A percentile compares a stretch with the other conserved stretches of the same genome.
phyloP scores from a whole-genome alignment of 129 eudicot genomes.

The Chrysanthemum makinoi region DNA sequence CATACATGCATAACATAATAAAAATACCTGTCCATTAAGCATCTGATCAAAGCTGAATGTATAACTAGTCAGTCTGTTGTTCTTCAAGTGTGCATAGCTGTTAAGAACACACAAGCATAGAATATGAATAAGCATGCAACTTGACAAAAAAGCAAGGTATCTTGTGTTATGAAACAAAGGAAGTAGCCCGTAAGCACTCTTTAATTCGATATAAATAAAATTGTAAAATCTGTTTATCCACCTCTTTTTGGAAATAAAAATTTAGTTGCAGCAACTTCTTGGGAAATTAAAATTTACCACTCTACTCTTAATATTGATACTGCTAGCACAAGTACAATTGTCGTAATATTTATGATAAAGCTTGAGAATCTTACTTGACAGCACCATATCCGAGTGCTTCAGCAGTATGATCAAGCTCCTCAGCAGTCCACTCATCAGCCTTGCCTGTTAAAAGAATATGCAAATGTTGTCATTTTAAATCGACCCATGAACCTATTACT shows the following conservation, averaged over 20 bases:
- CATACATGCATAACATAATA: background rate
- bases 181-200: background rate
- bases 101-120: background rate
- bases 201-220: too few species aligned
- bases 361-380: background rate
- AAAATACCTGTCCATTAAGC: background rate
- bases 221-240: too few species aligned
- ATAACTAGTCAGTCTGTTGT: background rate
- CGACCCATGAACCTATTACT: background rate
- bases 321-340: background rate
- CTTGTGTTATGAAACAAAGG: background rate
- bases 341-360: background rate
- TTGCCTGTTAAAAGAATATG: background rate
- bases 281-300: too few species aligned
- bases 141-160: background rate
- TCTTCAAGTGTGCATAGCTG: background rate
- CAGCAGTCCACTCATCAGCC: conserved; percentile 6
- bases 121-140: background rate
- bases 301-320: too few species aligned
- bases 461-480: background rate
- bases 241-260: too few species aligned
- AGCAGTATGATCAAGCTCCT: background rate
- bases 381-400: background rate
- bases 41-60: background rate
- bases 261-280: background rate